Conservation (phyloP, 192 early-diverging fungal species). For the Bifiguratus adelaidae region DNA sequence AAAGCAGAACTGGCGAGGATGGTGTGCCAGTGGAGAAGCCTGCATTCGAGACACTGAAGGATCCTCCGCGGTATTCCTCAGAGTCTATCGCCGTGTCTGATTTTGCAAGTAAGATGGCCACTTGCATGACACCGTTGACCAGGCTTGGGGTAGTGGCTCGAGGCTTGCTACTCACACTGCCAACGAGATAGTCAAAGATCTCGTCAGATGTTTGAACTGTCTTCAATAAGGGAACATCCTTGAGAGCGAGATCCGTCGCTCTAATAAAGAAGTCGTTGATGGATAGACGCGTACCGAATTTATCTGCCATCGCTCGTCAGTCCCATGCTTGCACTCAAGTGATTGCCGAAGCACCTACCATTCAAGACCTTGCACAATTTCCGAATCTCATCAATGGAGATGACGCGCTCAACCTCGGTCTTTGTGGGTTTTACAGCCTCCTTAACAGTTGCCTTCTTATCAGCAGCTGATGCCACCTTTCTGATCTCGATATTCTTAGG, state of each 20-base stretch:
- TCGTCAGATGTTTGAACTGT: constrained; percentile 17
- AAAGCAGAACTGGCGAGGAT: neutral
- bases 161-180: constrained; percentile 72
- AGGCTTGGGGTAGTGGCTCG: constrained; percentile 76
- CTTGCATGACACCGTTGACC: too few relatives aligned
- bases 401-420: neutral
- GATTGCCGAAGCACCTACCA: neutral
- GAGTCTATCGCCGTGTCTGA: constrained; percentile 85
- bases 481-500: too few relatives aligned
- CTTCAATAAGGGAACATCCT: constrained; percentile 80
- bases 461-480: constrained; percentile 6
- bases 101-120: too few relatives aligned
- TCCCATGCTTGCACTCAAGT: too few relatives aligned
- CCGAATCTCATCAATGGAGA: neutral
- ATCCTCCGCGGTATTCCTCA: constrained; percentile 92
- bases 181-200: constrained; percentile 68
- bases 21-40: neutral
- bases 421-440: neutral
- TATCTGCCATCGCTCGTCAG: too few relatives aligned
- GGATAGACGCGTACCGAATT: constrained; percentile 42
- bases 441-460: neutral
- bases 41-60: constrained; percentile 47
- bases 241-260: constrained; percentile 73
- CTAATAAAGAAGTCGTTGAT: constrained; percentile 96
- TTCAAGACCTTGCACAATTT: neutral